phyloP scores from a whole-genome alignment of 192 early-diverging fungal species.

The Jimgerdemannia flammicorona region DNA sequence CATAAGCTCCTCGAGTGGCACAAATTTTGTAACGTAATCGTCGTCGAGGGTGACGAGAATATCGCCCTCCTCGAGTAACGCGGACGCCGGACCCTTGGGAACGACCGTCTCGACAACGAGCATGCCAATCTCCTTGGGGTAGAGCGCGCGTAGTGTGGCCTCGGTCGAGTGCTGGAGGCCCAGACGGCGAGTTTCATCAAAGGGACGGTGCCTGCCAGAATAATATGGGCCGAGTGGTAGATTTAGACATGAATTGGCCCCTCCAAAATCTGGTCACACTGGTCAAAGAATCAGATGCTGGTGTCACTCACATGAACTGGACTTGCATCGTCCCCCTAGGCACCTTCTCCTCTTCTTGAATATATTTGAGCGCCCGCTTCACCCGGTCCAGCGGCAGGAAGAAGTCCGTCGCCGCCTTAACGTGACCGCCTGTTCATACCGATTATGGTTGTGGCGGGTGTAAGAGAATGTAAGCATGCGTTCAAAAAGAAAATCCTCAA shows the following conservation, averaged over 20 bases:
- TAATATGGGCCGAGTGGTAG: neutral
- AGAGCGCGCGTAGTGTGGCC: conserved; percentile 50
- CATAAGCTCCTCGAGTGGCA: conserved; percentile 66
- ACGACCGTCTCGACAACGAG: conserved; percentile 72
- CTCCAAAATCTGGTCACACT: neutral
- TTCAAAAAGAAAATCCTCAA: neutral
- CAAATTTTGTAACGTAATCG: conserved; percentile 76
- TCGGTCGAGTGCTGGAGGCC: conserved; percentile 64
- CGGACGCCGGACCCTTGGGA: conserved; percentile 65
- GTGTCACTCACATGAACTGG: conserved; percentile 51
- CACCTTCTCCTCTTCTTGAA: conserved; percentile 44
- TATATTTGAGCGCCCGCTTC: conserved; percentile 47
- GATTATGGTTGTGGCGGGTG: neutral
- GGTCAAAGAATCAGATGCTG: neutral
- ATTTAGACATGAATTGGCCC: too few species aligned
- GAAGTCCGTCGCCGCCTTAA: conserved; percentile 77
- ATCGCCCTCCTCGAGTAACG: conserved; percentile 72
- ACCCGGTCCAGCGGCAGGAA: conserved; percentile 81
- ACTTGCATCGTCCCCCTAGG: conserved; percentile 70
- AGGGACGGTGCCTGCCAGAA: conserved; percentile 55
- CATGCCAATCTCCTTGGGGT: conserved; percentile 74
- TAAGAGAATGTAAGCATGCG: neutral
- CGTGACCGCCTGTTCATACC: conserved; percentile 40
- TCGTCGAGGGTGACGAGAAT: conserved; percentile 69
- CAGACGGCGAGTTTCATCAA: conserved; percentile 70